Conservation (phyloP, 2,329 filamentous ascomycete species). For the Mycosphaerelloides madeirae region DNA sequence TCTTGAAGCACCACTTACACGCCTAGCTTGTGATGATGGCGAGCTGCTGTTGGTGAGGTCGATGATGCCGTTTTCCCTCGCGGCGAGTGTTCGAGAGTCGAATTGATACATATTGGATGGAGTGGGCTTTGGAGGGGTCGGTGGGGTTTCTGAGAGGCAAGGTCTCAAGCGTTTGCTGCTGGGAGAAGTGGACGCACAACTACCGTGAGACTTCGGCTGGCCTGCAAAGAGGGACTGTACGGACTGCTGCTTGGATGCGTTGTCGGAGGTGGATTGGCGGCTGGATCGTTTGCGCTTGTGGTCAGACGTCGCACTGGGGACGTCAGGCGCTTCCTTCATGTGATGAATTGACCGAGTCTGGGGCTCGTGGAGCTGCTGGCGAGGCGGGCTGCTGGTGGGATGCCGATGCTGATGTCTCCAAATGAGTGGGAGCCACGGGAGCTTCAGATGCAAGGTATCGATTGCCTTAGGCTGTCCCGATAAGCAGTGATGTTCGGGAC, state of each 20-base stretch:
- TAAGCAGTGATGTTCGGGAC: no score
- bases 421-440: no score
- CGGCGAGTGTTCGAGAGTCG: slow-evolving; percentile 33
- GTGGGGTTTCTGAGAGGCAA: slow-evolving; percentile 18
- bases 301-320: slow-evolving; percentile 16
- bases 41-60: slow-evolving; percentile 44
- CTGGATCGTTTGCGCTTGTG: slow-evolving; percentile 20
- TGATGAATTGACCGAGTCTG: slow-evolving; percentile 5
- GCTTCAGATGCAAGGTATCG: no score
- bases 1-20: slow-evolving; percentile 28
- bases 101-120: slow-evolving; percentile 49
- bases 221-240: slow-evolving; percentile 44
- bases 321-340: slow-evolving; percentile 21
- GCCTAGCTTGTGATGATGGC: slow-evolving; percentile 20
- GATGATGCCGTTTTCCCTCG: slow-evolving; percentile 32
- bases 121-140: slow-evolving; percentile 20
- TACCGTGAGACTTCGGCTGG: slow-evolving; percentile 25
- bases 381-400: no score
- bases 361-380: no score
- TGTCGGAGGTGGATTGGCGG: slow-evolving; percentile 5
- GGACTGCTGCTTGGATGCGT: slow-evolving; percentile 36
- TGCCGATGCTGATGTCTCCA: no score
- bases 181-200: slow-evolving; percentile 27
- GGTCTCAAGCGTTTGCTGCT: slow-evolving; percentile 40
- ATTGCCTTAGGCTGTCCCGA: no score